These are phyloP conservation scores for Rhodotorula kratochvilovae DNA, from an alignment of 768 basidiomycete genomes.

Conservation along the genomic window DNA sequence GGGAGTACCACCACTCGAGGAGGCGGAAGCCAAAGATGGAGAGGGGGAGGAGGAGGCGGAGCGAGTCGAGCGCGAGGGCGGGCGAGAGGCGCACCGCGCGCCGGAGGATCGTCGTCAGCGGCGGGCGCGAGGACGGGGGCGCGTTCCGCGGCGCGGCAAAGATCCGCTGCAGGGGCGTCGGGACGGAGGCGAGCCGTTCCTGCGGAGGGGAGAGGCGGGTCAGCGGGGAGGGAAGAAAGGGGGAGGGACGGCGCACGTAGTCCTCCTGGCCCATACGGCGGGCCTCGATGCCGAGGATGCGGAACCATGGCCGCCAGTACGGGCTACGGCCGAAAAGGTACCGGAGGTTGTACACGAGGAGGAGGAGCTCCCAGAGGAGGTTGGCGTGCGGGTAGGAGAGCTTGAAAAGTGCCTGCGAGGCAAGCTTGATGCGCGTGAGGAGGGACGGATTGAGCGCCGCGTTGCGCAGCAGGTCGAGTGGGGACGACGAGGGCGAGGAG, in stretches of 20 bases:
- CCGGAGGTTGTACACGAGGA: conserved; percentile 75
- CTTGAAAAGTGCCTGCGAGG: conserved; percentile 58
- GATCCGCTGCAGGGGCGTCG: conserved; percentile 9
- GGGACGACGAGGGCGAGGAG: not conserved
- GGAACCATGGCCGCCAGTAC: conserved; percentile 86
- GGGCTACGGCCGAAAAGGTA: conserved; percentile 84
- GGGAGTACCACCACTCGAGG: conserved; percentile 99
- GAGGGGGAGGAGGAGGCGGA: conserved; percentile 65
- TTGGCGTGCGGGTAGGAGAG: conserved; percentile 76
- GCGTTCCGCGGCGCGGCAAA: conserved; percentile 18
- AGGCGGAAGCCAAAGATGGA: conserved; percentile 95
- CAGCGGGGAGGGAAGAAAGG: not conserved
- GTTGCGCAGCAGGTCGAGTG: conserved; percentile 16
- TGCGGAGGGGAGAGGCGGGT: not conserved
- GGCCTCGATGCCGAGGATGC: conserved; percentile 76
- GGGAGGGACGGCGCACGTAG: conserved; percentile 50
- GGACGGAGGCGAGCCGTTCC: conserved; percentile 19
- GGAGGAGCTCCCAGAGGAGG: conserved; percentile 69
- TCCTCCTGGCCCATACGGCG: conserved; percentile 74
- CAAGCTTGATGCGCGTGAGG: not conserved
- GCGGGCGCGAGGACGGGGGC: conserved; percentile 35
- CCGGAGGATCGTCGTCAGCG: conserved; percentile 19
- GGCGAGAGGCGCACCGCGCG: conserved; percentile 15
- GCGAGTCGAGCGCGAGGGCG: conserved; percentile 45
- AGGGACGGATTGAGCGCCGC: not conserved